Conservation (phyloP, 2,329 filamentous ascomycete genomes). For the Ophiosphaerella korrae region DNA sequence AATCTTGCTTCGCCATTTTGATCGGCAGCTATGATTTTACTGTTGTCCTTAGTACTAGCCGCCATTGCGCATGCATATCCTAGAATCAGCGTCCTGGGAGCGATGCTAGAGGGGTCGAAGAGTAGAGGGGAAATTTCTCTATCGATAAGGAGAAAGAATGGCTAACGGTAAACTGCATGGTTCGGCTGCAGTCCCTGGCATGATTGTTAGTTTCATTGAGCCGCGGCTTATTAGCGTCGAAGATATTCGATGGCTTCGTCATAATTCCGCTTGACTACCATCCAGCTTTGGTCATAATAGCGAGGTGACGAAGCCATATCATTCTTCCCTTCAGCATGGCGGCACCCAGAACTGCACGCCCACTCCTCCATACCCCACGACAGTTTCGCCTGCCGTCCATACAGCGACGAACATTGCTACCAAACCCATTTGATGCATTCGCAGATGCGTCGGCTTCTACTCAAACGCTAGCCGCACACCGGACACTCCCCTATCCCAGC, state of each 20-base stretch:
- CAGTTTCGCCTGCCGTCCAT: slow-evolving; percentile 16
- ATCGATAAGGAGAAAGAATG: slow-evolving; percentile 26
- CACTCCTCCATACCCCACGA: slow-evolving; percentile 28
- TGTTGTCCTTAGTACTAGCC: slow-evolving; percentile 12
- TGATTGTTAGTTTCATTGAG: slow-evolving; percentile 20
- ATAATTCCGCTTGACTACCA: slow-evolving; percentile 2
- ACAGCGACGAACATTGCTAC: slow-evolving; percentile 50
- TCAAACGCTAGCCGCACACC: slow-evolving; percentile 73
- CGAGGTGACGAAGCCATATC: slow-evolving; percentile 14
- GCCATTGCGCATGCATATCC: slow-evolving; percentile 19
- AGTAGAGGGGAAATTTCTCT: slow-evolving; percentile 13
- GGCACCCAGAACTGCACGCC: slow-evolving; percentile 35
- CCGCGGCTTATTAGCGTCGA: slow-evolving; percentile 28
- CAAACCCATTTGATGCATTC: slow-evolving; percentile 54
- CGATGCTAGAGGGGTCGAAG: not conserved
- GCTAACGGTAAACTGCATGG: slow-evolving; percentile 3
- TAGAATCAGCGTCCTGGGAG: not conserved
- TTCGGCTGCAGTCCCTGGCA: slow-evolving; percentile 24
- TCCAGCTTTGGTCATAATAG: slow-evolving; percentile 18
- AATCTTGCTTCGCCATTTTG: slow-evolving; percentile 23
- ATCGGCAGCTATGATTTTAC: slow-evolving; percentile 5
- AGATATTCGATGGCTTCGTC: slow-evolving; percentile 10
- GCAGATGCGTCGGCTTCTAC: slow-evolving; percentile 41
- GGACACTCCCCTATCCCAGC: slow-evolving; percentile 76
- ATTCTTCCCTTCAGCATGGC: slow-evolving; percentile 27